These are phyloP conservation scores for Mortierella hygrophila DNA, from an alignment of 192 early-diverging fungal genomes.

Conservation along the genomic window DNA sequence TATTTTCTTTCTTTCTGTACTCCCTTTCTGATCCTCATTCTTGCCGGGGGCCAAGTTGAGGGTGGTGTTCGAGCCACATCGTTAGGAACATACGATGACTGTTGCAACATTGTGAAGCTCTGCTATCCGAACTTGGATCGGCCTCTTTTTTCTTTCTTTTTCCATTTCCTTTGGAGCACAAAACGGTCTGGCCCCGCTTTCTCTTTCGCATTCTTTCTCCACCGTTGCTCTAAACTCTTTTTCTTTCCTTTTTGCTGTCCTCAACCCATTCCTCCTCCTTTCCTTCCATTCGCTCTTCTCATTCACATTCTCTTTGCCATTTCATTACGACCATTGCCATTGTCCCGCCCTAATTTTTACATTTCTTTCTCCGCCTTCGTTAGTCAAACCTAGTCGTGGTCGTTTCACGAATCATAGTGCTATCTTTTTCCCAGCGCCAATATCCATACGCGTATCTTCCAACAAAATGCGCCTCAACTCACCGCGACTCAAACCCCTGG, in stretches of 20 bases:
- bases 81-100: too few relatives aligned
- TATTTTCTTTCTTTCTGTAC: too few relatives aligned
- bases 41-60: too few relatives aligned
- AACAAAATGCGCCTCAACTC: neutral
- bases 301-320: neutral
- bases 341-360: too few relatives aligned
- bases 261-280: neutral
- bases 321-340: too few relatives aligned
- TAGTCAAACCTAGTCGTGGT: too few relatives aligned
- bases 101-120: neutral
- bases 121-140: neutral
- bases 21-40: too few relatives aligned
- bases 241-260: neutral
- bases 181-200: neutral
- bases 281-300: neutral
- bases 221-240: neutral
- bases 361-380: too few relatives aligned
- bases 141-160: neutral
- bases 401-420: too few relatives aligned
- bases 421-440: neutral
- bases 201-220: neutral
- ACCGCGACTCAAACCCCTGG: neutral
- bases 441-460: neutral
- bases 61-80: too few relatives aligned
- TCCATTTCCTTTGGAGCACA: neutral